Conservation (phyloP, 2,329 filamentous ascomycete genomes). For the Trichoderma sp. region DNA sequence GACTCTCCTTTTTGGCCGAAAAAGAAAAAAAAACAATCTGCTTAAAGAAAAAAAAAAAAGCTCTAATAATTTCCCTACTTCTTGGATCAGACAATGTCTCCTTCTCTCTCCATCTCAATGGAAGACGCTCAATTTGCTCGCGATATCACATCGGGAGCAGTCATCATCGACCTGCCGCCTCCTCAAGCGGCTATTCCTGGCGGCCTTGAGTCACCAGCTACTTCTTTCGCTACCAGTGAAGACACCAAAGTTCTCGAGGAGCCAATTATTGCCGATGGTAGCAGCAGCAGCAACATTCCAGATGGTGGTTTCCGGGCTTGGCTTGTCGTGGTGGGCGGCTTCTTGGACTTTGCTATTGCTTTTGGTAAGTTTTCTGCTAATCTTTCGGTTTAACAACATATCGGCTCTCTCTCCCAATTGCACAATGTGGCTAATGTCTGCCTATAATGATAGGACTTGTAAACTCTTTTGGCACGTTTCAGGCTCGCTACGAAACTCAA, state of each 20-base stretch:
- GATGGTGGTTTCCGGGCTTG: constrained; percentile 39
- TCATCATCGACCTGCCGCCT: constrained; percentile 17
- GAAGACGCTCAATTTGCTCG: neutral
- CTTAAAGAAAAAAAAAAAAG: neutral
- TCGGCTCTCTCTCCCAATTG: neutral
- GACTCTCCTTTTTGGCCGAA: constrained; percentile 1
- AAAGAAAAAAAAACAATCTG: neutral
- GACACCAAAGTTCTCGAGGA: neutral
- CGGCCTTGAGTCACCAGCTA: constrained; percentile 5
- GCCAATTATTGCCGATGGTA: neutral
- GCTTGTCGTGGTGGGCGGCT: constrained; percentile 41
- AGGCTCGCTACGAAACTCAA: constrained; percentile 52
- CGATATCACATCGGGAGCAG: neutral
- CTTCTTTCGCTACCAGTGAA: neutral
- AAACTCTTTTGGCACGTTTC: constrained; percentile 58
- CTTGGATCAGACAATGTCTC: neutral
- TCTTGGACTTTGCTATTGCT: constrained; percentile 37
- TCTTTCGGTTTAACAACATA: neutral
- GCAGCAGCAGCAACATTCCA: constrained; percentile 24
- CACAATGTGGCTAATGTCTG: neutral
- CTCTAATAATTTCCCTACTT: neutral
- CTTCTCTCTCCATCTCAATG: neutral
- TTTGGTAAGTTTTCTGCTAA: constrained; percentile 35
- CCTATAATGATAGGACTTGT: constrained; percentile 34
- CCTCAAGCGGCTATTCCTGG: neutral